These are phyloP conservation scores for Saitozyma podzolica DNA, from an alignment of 768 basidiomycete genomes.

Conservation along the genomic window DNA sequence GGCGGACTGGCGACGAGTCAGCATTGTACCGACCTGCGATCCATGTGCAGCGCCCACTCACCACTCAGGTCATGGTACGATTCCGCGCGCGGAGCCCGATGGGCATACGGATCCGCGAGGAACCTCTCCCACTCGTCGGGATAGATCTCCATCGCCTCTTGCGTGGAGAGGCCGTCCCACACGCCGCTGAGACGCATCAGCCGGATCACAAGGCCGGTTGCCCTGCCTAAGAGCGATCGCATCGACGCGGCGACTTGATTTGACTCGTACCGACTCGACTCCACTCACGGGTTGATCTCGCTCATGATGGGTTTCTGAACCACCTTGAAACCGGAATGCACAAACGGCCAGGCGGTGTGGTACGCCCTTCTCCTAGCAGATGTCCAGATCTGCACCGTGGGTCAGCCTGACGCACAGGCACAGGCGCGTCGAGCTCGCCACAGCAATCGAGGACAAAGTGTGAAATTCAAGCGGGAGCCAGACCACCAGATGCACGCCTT, in stretches of 20 bases:
- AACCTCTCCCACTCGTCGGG: slow-evolving; percentile 94
- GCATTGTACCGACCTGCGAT: slow-evolving; percentile 4
- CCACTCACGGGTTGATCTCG: slow-evolving; percentile 87
- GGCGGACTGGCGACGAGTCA: slow-evolving; percentile 64
- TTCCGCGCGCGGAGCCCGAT: slow-evolving; percentile 88
- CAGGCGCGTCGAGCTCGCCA: background rate
- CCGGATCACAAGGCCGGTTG: background rate
- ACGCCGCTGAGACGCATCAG: slow-evolving; percentile 53
- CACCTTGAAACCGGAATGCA: slow-evolving; percentile 64
- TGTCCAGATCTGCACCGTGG: slow-evolving; percentile 79
- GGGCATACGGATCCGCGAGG: slow-evolving; percentile 87
- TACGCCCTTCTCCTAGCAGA: slow-evolving; percentile 88
- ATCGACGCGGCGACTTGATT: too few species aligned
- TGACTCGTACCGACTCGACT: too few species aligned
- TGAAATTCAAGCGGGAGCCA: slow-evolving; percentile 22
- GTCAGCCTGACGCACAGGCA: background rate
- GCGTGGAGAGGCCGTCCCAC: slow-evolving; percentile 92
- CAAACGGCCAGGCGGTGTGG: slow-evolving; percentile 95
- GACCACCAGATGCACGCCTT: background rate
- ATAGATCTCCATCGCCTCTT: slow-evolving; percentile 84
- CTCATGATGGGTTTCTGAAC: slow-evolving; percentile 95
- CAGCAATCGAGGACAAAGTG: slow-evolving; percentile 37
- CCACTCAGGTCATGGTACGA: slow-evolving; percentile 83
- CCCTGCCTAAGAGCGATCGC: background rate
- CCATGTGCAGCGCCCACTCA: slow-evolving; percentile 17